These are phyloP conservation scores for Aspergillus coremiiformis DNA, from an alignment of 495 filamentous ascomycete species.

Conservation along the genomic window DNA sequence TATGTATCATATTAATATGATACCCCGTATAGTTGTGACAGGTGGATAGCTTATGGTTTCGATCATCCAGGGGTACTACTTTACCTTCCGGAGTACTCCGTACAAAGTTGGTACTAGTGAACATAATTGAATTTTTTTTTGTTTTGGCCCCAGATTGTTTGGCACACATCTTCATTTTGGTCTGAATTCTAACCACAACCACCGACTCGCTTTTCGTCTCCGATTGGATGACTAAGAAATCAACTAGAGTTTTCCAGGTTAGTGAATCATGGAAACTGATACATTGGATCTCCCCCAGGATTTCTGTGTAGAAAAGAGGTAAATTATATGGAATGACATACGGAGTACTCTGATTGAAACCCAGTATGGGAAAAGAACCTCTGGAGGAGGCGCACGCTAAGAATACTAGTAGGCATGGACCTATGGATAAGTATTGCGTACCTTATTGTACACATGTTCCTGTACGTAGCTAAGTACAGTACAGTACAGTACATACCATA, in stretches of 20 bases:
- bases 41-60: background rate
- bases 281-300: background rate
- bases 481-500: too few relatives aligned
- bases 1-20: background rate
- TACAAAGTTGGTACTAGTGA: too few relatives aligned
- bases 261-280: background rate
- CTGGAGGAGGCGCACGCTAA: constrained; percentile 1
- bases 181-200: background rate
- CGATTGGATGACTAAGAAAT: background rate
- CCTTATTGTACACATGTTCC: too few relatives aligned
- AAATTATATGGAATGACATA: too few relatives aligned
- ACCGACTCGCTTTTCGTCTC: background rate
- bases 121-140: background rate
- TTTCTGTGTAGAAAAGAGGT: background rate
- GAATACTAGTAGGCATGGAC: background rate
- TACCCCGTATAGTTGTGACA: background rate
- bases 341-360: background rate
- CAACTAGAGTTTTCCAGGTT: background rate
- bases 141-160: background rate
- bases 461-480: too few relatives aligned
- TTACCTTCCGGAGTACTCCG: too few relatives aligned
- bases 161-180: too few relatives aligned
- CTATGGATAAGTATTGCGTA: background rate
- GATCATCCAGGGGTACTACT: background rate
- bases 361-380: background rate